These are phyloP conservation scores for Pleurotus djamor DNA, from an alignment of 768 basidiomycete genomes.

Conservation along the genomic window DNA sequence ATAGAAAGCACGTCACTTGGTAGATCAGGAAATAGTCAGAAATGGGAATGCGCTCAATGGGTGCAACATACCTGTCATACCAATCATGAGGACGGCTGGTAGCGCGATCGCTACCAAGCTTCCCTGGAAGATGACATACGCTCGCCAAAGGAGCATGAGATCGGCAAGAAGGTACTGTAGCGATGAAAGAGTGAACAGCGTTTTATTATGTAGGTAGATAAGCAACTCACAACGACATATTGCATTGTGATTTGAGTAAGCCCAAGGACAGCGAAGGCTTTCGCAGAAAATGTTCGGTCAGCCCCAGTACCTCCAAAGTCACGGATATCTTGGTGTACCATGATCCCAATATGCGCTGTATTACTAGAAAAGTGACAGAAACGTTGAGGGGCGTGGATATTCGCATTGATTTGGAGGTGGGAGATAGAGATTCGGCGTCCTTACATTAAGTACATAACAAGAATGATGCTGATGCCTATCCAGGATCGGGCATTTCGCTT, in stretches of 20 bases:
- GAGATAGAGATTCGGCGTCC: background rate
- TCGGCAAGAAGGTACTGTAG: background rate
- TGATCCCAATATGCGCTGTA: background rate
- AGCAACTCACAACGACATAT: background rate
- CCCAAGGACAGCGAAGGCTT: background rate
- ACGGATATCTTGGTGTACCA: background rate
- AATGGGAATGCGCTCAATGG: too few species aligned
- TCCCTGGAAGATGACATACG: background rate
- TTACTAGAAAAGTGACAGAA: background rate
- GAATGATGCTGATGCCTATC: background rate
- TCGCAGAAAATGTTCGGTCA: background rate
- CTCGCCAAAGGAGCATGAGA: background rate
- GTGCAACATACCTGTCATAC: background rate
- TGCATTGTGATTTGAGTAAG: background rate
- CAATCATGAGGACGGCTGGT: background rate
- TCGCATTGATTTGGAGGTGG: background rate
- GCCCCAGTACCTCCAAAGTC: background rate
- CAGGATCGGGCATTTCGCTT: background rate
- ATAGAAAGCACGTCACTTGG: background rate
- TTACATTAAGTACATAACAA: background rate
- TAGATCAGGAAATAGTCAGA: too few species aligned
- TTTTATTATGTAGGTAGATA: too few species aligned
- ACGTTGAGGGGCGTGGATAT: background rate
- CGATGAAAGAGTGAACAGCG: background rate
- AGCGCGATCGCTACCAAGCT: background rate